Base-by-base conservation (phyloP, 2,329 filamentous ascomycete genomes). In the Dryadomyces quercivorus region DNA sequence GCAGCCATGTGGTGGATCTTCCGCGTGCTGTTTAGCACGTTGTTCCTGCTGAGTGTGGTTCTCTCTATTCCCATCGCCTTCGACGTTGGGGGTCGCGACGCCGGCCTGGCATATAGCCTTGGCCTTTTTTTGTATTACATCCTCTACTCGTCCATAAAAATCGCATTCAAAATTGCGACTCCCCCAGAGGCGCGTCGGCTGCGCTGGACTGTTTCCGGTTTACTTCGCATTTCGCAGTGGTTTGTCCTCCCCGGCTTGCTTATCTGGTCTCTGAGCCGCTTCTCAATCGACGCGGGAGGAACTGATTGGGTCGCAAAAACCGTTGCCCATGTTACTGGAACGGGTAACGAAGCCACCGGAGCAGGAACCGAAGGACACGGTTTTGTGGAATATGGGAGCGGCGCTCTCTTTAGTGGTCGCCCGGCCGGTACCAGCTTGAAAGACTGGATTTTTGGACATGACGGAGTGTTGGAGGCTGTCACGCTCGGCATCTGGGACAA, bases 41-140 rank as follows among this genome's bases (percentile, higher is more conserved):
- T 88, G 71, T 97, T 96, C 73, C 83, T 97, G 63, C 79, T 91
- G 71, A 87, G 87, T 72, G 90, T 96, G 69, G 84, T 97, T 66
- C 86, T 97, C 67, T 95, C 90, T 59, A 93, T 98, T 67, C 93
- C 93, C 58, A 84, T 98, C 67, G 88, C 92, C 64, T 97, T 97
- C 74, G 93, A 98, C 80, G 92, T 97, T 65, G 93, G 93, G 67
- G 93, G 93, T 59, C 85, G 89, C 64, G 91, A 93, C 63, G 95
- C 90, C 66, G 93, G 93, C 57, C 78, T 98, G 65, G 92, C 90
- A 59, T 97, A 94, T 74, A 96, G 90, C 66, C 80, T 97, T 53
- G 82, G 87, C 50, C 81, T 97, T 54, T 91, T 92, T 62, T 76
- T 80, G 63, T 97, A 94, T 76, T 97, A 97, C 74, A 85, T 95